Conservation (phyloP, 805 yeast species). For the Martiniozyma abietophila region DNA sequence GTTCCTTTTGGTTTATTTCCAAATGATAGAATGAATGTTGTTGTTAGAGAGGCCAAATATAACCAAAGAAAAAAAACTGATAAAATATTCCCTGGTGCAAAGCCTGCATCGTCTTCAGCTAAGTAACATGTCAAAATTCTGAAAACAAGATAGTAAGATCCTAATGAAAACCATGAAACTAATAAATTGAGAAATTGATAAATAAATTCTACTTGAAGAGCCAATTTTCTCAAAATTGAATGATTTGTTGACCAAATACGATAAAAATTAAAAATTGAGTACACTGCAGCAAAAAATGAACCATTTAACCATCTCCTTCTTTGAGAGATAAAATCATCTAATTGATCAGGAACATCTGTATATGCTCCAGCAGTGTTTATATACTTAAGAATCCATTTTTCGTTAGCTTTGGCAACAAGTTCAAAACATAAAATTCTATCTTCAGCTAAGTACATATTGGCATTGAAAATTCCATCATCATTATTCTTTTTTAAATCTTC, state of each 20-base stretch:
- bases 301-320: slow-evolving; percentile 97
- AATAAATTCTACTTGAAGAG: slow-evolving; percentile 66
- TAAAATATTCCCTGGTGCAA: slow-evolving; percentile 66
- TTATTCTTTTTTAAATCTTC: slow-evolving; percentile 62
- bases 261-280: slow-evolving; percentile 70
- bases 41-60: slow-evolving; percentile 68
- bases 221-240: slow-evolving; percentile 52
- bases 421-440: slow-evolving; percentile 94
- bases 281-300: slow-evolving; percentile 88
- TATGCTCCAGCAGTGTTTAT: slow-evolving; percentile 86
- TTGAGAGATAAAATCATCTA: slow-evolving; percentile 82
- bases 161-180: slow-evolving; percentile 89
- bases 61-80: slow-evolving; percentile 80
- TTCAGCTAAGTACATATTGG: slow-evolving; percentile 96
- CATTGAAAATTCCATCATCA: slow-evolving; percentile 75
- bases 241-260: slow-evolving; percentile 77
- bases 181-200: slow-evolving; percentile 68
- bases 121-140: slow-evolving; percentile 75
- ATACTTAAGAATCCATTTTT: slow-evolving; percentile 72
- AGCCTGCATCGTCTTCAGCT: slow-evolving; percentile 50
- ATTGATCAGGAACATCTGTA: slow-evolving; percentile 88
- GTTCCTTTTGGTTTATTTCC: slow-evolving; percentile 96
- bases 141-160: slow-evolving; percentile 84
- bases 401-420: slow-evolving; percentile 71
- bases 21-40: slow-evolving; percentile 81